Conservation (phyloP, 2,329 filamentous ascomycete species). For the Neonectria sp. region DNA sequence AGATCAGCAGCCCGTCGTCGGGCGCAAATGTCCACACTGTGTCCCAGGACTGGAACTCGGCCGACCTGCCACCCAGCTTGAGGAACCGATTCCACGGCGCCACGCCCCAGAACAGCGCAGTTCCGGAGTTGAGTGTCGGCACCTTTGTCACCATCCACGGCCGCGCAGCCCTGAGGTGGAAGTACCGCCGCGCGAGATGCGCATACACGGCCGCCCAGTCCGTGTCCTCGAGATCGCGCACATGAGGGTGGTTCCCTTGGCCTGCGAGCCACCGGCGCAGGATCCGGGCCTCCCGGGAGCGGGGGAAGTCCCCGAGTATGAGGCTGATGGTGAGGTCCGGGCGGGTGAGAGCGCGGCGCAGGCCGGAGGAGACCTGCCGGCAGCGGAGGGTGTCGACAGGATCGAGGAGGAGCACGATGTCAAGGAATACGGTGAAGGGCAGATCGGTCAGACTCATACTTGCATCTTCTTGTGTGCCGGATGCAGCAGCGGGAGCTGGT, state of each 20-base stretch:
- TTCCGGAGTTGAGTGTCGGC: slow-evolving; percentile 35
- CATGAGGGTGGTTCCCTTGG: not conserved
- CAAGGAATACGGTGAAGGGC: slow-evolving; percentile 72
- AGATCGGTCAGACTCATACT: slow-evolving; percentile 58
- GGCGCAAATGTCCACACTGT: slow-evolving; percentile 68
- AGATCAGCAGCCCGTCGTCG: slow-evolving; percentile 70
- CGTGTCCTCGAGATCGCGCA: slow-evolving; percentile 32
- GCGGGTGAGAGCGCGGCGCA: slow-evolving; percentile 65
- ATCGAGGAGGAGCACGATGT: slow-evolving; percentile 65
- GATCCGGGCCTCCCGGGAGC: slow-evolving; percentile 67
- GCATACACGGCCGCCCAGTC: slow-evolving; percentile 64
- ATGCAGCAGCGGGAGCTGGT: not conserved
- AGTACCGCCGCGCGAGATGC: slow-evolving; percentile 67
- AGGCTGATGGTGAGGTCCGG: slow-evolving; percentile 62
- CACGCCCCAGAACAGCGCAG: slow-evolving; percentile 52
- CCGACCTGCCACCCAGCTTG: slow-evolving; percentile 56
- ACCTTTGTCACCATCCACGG: slow-evolving; percentile 54
- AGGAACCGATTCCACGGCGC: slow-evolving; percentile 63
- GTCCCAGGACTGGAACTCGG: slow-evolving; percentile 62
- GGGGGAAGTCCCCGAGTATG: slow-evolving; percentile 67
- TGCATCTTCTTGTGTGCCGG: slow-evolving; percentile 41
- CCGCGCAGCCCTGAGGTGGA: slow-evolving; percentile 64
- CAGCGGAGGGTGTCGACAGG: slow-evolving; percentile 66
- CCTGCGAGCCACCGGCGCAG: slow-evolving; percentile 37
- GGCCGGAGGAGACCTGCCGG: slow-evolving; percentile 66